Evolutionary conservation across 2,329 filamentous ascomycete species (phyloP).

Genomic region (Calycina marina): DNA sequence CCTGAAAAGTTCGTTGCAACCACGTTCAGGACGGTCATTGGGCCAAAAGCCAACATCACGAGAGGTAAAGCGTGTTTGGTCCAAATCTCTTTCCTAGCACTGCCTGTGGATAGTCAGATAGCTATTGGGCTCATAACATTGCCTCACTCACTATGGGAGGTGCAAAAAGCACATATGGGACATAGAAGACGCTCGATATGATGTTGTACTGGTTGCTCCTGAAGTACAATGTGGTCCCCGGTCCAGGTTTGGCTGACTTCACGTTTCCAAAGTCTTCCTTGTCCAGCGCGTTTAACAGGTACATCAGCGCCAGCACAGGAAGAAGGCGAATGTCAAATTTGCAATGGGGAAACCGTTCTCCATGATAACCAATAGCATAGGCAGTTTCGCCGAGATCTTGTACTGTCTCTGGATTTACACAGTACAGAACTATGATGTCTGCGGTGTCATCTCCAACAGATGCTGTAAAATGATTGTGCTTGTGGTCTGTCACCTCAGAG

Average conservation of each 20-base stretch:
- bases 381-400: not conserved
- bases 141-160: constrained; percentile 39
- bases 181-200: constrained; percentile 57
- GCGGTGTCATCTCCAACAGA: not conserved
- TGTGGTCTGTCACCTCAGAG: no score
- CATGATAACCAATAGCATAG: not conserved
- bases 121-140: no score
- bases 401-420: not conserved
- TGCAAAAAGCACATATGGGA: constrained; percentile 58
- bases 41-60: constrained; percentile 56
- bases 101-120: no score
- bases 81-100: constrained; percentile 57
- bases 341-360: constrained; percentile 17
- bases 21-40: constrained; percentile 38
- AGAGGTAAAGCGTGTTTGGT: constrained; percentile 47
- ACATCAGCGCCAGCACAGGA: constrained; percentile 29
- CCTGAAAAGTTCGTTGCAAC: constrained; percentile 45
- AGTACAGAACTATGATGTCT: not conserved
- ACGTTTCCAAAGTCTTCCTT: constrained; percentile 41
- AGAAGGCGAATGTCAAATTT: constrained; percentile 30
- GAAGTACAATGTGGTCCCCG: constrained; percentile 39
- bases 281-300: constrained; percentile 32
- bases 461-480: not conserved
- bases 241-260: constrained; percentile 30
- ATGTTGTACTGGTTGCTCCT: constrained; percentile 51